phyloP scores from a whole-genome alignment of 805 yeast species.

The Metschnikowia koreensis region DNA sequence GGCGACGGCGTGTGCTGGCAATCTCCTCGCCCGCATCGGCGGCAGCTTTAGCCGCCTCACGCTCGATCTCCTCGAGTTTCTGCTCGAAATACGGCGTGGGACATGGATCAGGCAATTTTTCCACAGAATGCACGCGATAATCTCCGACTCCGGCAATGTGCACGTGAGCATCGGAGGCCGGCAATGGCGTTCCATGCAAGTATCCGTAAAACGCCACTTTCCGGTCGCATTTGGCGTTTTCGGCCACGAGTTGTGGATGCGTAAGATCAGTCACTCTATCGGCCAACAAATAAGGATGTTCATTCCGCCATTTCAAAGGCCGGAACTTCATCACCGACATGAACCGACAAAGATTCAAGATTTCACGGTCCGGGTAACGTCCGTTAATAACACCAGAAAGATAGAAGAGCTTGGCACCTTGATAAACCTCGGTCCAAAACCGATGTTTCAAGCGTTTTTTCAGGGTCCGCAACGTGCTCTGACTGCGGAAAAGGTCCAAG shows the following conservation, averaged over 20 bases:
- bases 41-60: conserved; percentile 69
- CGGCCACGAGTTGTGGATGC: conserved; percentile 79
- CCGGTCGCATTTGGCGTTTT: conserved; percentile 81
- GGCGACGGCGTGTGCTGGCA: conserved; percentile 49
- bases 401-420: conserved; percentile 94
- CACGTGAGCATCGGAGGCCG: conserved; percentile 64
- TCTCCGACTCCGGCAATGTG: conserved; percentile 98
- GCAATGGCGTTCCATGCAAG: conserved; percentile 87
- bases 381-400: conserved; percentile 95
- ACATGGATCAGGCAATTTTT: conserved; percentile 96
- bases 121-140: conserved; percentile 67
- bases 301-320: conserved; percentile 99
- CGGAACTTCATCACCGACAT: conserved; percentile 97
- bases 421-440: conserved; percentile 98
- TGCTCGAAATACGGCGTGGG: conserved; percentile 95
- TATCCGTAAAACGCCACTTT: conserved; percentile 92
- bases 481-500: conserved; percentile 88
- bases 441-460: conserved; percentile 90
- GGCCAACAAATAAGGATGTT: conserved; percentile 90
- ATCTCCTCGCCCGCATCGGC: conserved; percentile 55
- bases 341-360: conserved; percentile 85
- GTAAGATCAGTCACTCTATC: conserved; percentile 94
- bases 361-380: conserved; percentile 95
- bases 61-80: conserved; percentile 73
- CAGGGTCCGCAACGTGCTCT: conserved; percentile 83